Base-by-base conservation (phyloP, 331 rosid species). In the Erythrophleum ivorense region DNA sequence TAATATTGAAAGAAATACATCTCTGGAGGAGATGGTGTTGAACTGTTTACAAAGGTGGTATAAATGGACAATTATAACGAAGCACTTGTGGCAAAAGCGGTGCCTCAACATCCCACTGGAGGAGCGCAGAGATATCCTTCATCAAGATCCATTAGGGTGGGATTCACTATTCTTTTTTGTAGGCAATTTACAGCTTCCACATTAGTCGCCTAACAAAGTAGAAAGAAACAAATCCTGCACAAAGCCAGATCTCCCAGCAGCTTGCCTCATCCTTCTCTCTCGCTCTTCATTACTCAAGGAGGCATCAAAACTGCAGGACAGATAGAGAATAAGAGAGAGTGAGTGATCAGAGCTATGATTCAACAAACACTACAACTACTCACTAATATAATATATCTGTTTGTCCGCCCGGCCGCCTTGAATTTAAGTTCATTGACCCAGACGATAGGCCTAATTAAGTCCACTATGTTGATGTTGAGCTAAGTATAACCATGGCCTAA, bases 281-380 rank as follows among this genome's bases (percentile, higher is more conserved):
- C 97, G 88, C 85, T 96, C 99, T 86, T 96, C 99, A 5, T 54
- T 70, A 57, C 94, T 94, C 90, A 96, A 89, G 6, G 97, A 92
- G 2, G 92, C 92, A 83, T 96, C 98, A 74, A 96, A 90, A 87
- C 99, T 95, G 94, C 63, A 75, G 12, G 10, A 48, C 7, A 57
- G 5, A 81, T 29, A 84, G 24, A 59, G 14, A 74, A n/a, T n/a
- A n/a, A 16, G 29, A 55, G 2, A 55, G 15, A 49, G 11, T 0
- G 3, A 46, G 50, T 1, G 12, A 9, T 46, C 3, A 46, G 50
- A 2, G 11, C 12, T 46, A 3, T 46, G 7, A 43, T 5, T 7
- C 9, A 43, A 43, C 1, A 1, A 43, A 43, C 9, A 7, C 9
- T 4, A 43, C 9, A 5, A 7, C 9, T 43, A 5, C 9, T 43